A percentile compares a stretch with the other conserved stretches of the same genome.
Conservation (phyloP, 139 green algal species). For the Pleodorina starrii region DNA sequence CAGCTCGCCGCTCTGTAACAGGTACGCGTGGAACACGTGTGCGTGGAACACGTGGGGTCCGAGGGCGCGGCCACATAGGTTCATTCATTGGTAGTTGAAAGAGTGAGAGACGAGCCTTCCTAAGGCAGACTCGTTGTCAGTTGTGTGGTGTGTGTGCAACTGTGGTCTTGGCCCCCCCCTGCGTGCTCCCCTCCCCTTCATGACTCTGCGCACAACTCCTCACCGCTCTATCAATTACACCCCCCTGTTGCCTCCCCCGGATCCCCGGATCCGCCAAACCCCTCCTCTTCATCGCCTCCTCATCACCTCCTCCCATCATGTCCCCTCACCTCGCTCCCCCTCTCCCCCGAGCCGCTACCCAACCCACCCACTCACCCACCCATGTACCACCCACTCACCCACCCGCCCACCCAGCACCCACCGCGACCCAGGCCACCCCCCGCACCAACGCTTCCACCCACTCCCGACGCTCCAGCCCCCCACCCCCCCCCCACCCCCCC, state of each 20-base stretch:
- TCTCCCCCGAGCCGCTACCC: neutral
- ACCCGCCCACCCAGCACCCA: neutral
- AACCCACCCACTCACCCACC: neutral
- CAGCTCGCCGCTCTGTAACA: constrained; percentile 8
- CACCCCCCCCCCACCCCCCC: neutral
- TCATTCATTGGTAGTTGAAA: neutral
- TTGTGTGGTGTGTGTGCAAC: too few relatives aligned
- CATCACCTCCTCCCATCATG: neutral
- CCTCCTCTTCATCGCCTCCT: neutral
- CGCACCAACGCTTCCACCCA: neutral
- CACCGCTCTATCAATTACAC: too few relatives aligned
- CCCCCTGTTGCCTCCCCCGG: too few relatives aligned
- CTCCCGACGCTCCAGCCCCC: neutral
- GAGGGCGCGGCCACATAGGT: neutral
- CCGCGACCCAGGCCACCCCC: neutral
- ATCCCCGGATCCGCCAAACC: neutral
- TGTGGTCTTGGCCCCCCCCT: too few relatives aligned
- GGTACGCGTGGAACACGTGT: neutral
- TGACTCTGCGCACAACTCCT: too few relatives aligned
- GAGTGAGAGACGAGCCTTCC: neutral
- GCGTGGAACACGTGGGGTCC: neutral
- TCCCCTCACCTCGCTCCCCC: neutral
- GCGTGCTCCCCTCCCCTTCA: too few relatives aligned
- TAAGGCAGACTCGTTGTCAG: neutral
- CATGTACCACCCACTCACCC: neutral